phyloP scores from a whole-genome alignment of 2,329 filamentous ascomycete species.

The Emmonsiellopsis sp. region DNA sequence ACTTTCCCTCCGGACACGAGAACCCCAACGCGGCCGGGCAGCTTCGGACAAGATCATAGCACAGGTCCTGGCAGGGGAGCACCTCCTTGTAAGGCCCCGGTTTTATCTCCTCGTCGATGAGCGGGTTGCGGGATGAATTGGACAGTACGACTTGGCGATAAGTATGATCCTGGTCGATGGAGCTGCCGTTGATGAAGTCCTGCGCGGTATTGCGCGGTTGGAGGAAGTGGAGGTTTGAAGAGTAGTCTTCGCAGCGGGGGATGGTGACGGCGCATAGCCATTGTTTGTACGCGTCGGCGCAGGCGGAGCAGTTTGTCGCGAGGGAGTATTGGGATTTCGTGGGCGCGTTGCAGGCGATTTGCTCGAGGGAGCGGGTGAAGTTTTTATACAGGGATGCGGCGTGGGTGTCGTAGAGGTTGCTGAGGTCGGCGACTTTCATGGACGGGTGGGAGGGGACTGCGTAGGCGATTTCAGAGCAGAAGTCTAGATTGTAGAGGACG shows the following conservation, averaged over 20 bases:
- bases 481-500: constrained; percentile 74
- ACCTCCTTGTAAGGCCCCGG: constrained; percentile 94
- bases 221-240: constrained; percentile 45
- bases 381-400: constrained; percentile 60
- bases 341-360: constrained; percentile 74
- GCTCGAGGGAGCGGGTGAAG: constrained; percentile 72
- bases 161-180: constrained; percentile 24
- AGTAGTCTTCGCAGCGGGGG: constrained; percentile 82
- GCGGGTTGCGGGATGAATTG: constrained; percentile 56
- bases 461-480: constrained; percentile 83
- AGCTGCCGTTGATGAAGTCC: constrained; percentile 56
- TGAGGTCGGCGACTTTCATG: constrained; percentile 52
- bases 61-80: constrained; percentile 77
- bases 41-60: constrained; percentile 73
- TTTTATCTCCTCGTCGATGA: constrained; percentile 61
- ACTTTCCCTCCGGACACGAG: constrained; percentile 53
- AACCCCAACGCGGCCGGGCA: constrained; percentile 74
- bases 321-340: constrained; percentile 71
- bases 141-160: constrained; percentile 29
- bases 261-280: constrained; percentile 95
- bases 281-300: constrained; percentile 70
- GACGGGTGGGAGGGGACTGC: constrained; percentile 77
- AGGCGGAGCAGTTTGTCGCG: constrained; percentile 64
- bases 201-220: constrained; percentile 63
- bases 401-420: constrained; percentile 66